These are phyloP conservation scores for Daedaleopsis sinensis DNA, from an alignment of 768 basidiomycete genomes.

Conservation along the genomic window DNA sequence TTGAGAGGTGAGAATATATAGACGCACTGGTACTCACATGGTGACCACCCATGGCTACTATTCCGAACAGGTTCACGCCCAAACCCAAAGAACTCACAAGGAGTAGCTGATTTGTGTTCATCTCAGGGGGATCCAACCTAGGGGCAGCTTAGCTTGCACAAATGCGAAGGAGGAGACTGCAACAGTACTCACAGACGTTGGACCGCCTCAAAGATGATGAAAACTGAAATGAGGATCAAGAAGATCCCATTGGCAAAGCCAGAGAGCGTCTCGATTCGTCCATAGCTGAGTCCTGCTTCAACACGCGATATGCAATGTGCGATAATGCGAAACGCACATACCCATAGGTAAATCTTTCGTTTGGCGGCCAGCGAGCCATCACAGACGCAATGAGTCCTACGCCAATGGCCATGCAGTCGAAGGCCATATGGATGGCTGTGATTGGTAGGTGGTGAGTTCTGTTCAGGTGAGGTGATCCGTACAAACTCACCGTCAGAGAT, in stretches of 20 bases:
- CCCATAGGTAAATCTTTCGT: conserved; percentile 96
- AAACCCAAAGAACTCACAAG: conserved; percentile 89
- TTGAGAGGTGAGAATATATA: neutral
- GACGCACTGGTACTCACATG: conserved; percentile 48
- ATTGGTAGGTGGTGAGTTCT: neutral
- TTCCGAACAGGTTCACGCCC: conserved; percentile 94
- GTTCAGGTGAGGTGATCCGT: neutral
- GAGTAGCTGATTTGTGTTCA: conserved; percentile 93
- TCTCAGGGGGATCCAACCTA: conserved; percentile 93
- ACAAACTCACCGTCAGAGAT: conserved; percentile 84
- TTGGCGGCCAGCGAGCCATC: conserved; percentile 97
- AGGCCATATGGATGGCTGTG: conserved; percentile 98
- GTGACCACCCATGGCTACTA: conserved; percentile 98
- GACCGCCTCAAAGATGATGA: conserved; percentile 97
- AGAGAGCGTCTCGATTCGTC: conserved; percentile 94
- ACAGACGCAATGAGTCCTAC: conserved; percentile 95
- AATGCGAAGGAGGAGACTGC: no score
- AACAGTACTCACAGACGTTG: conserved; percentile 75
- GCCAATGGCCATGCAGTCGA: conserved; percentile 96
- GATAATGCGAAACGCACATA: conserved; percentile 35
- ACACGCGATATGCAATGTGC: neutral
- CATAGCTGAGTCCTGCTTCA: conserved; percentile 60
- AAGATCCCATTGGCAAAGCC: conserved; percentile 99
- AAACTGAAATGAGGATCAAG: conserved; percentile 90
- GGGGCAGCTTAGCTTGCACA: neutral